Evolutionary conservation across 192 early-diverging fungal species (phyloP).

Genomic region (Coemansia erecta): DNA sequence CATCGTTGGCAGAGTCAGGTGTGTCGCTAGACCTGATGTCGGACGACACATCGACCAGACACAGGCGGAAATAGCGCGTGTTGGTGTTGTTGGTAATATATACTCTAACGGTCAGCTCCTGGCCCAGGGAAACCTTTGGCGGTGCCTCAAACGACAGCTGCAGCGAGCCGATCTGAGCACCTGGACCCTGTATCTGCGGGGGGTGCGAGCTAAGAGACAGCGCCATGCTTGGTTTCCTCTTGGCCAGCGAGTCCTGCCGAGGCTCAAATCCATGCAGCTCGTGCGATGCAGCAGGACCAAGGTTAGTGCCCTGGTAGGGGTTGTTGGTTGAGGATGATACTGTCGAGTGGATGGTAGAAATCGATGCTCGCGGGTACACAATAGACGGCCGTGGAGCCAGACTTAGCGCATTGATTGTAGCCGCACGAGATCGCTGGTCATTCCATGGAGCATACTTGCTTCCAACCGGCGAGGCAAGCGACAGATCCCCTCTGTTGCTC

Average conservation of each 20-base stretch:
- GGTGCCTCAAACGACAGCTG: slow-evolving; percentile 39
- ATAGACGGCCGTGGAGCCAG: slow-evolving; percentile 7
- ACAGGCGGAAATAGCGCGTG: slow-evolving; percentile 20
- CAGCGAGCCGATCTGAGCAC: slow-evolving; percentile 5
- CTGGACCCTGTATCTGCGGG: slow-evolving; percentile 1
- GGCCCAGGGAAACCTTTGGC: slow-evolving; percentile 24
- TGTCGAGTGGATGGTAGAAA: slow-evolving; percentile 18
- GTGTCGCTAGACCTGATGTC: not conserved
- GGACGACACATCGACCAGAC: slow-evolving; percentile 17
- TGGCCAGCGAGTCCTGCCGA: not conserved
- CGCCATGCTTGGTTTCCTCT: slow-evolving; percentile 3
- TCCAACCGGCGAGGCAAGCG: slow-evolving; percentile 13
- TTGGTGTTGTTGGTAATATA: slow-evolving; percentile 38
- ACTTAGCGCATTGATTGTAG: slow-evolving; percentile 23
- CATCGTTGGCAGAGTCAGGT: not conserved
- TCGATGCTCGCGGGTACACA: slow-evolving; percentile 12
- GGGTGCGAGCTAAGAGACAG: slow-evolving; percentile 1
- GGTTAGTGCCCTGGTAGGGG: not conserved
- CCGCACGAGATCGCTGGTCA: slow-evolving; percentile 22
- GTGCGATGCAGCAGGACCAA: slow-evolving; percentile 1
- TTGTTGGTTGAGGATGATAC: not conserved
- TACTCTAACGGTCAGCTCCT: slow-evolving; percentile 27
- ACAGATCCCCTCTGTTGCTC: slow-evolving; percentile 2
- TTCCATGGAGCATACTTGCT: slow-evolving; percentile 4
- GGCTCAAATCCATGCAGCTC: not conserved